Percentiles rank a stretch among this genome's conserved stretches.
phyloP scores from a whole-genome alignment of 2,329 filamentous ascomycete species.

The Periglandula ipomoeae region DNA sequence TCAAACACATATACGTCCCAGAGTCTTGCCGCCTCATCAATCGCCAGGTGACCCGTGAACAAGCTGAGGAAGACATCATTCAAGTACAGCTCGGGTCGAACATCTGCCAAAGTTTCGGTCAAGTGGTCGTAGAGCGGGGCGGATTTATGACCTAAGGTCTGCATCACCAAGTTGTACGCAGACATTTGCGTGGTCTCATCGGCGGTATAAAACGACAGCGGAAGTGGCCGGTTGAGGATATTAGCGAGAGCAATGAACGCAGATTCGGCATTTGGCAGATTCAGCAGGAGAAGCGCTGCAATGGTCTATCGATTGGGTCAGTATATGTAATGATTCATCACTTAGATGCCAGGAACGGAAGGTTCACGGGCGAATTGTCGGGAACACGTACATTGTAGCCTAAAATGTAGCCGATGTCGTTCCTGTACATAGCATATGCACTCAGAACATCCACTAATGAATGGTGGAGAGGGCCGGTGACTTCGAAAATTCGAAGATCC shows the following conservation, averaged over 20 bases:
- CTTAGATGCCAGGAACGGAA: not conserved
- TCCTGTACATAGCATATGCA: conserved; percentile 74
- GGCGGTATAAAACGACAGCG: conserved; percentile 64
- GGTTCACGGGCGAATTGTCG: not conserved
- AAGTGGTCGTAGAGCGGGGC: conserved; percentile 56
- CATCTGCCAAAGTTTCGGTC: conserved; percentile 35
- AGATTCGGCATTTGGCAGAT: conserved; percentile 52
- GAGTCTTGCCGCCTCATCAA: conserved; percentile 62
- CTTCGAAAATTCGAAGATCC: conserved; percentile 64
- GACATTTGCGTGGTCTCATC: conserved; percentile 61
- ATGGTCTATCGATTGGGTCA: conserved; percentile 44
- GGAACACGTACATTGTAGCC: conserved; percentile 60
- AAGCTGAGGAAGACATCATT: conserved; percentile 52
- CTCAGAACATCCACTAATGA: conserved; percentile 63
- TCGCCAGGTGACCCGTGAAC: conserved; percentile 52
- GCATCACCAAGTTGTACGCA: conserved; percentile 60
- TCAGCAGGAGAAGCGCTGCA: conserved; percentile 64
- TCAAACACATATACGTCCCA: conserved; percentile 84
- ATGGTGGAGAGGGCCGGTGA: conserved; percentile 55
- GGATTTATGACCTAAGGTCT: conserved; percentile 56
- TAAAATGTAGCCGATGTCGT: conserved; percentile 68
- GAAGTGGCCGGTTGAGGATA: conserved; percentile 65
- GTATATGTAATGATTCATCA: too few relatives aligned
- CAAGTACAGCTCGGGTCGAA: conserved; percentile 46
- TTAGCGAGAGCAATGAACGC: conserved; percentile 69